Base-by-base conservation (phyloP, 495 filamentous ascomycete species). In the Aspergillus campestris region DNA sequence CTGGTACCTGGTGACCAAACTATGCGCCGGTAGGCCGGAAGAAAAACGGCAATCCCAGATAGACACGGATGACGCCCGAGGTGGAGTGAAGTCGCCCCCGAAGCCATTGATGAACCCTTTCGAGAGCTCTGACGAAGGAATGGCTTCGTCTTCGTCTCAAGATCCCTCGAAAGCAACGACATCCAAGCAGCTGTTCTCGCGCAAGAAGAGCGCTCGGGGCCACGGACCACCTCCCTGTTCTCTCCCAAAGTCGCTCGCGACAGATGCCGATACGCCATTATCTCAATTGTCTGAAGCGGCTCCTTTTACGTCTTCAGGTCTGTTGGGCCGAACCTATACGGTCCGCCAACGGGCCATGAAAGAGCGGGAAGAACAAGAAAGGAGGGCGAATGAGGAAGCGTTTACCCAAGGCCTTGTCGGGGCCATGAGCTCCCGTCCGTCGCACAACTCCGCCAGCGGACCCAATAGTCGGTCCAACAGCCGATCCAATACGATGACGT, bases 1-100 rank as follows among this genome's bases (percentile, higher is more conserved):
- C 61, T 88, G 89, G 89, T 92, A 94, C 59, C 57, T 95, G 14
- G 80, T 87, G 28, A 79, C 83, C 53, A 64, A 53, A 45, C 71
- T 80, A 65, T 83, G 75, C 33, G 74, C 75, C 42, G 73, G 61
- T 8, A 58, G 62, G 28, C 50, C 66, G 38, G 64, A 64, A 31
- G 64, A 71, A 31, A 45, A 42, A 28, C 50, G 52, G 13, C 15
- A 53, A 28, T 13, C 40, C 13, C 18, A 24, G 4, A 24, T 24
- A 1, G 14, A 55, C 33, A 49, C 44, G 44, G 29, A 43, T 42
- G 37, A 61, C 28, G 45, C 40, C 7, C 48, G 47, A 12, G 62
- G 45, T 39, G 51, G 50, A 28, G 60, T 54, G 58, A 55, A 47
- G 57, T 49, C 55, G 52, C 18, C 73, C 0, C 78, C 80, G 57